Evolutionary conservation across 2,329 filamentous ascomycete genomes (phyloP).

Genomic region (Colletotrichum siamense): DNA sequence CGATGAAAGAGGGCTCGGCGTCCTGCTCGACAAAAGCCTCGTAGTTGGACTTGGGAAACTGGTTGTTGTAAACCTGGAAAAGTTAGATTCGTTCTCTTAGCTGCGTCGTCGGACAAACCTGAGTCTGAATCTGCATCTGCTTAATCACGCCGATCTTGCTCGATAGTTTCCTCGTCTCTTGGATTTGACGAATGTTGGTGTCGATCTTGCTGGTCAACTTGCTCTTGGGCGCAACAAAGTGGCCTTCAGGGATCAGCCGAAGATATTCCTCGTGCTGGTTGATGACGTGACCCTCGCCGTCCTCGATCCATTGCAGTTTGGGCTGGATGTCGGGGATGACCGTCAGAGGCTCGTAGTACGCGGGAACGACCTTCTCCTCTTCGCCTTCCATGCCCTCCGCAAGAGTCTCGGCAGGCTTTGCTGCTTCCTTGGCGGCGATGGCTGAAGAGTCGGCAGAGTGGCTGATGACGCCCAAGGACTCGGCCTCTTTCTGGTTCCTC

Average conservation of each 20-base stretch:
- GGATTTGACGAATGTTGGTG: constrained; percentile 91
- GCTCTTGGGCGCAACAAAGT: constrained; percentile 78
- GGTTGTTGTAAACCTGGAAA: constrained; percentile 89
- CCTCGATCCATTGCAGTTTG: constrained; percentile 85
- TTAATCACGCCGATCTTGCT: constrained; percentile 98
- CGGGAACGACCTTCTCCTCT: constrained; percentile 83
- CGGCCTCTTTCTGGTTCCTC: constrained; percentile 76
- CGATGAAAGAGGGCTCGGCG: constrained; percentile 86
- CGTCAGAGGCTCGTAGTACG: constrained; percentile 91
- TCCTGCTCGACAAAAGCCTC: constrained; percentile 89
- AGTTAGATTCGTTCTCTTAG: not conserved
- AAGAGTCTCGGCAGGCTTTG: constrained; percentile 72
- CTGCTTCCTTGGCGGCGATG: constrained; percentile 52
- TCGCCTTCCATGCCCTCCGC: constrained; percentile 95
- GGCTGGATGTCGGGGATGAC: constrained; percentile 84
- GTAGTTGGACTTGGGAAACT: constrained; percentile 95
- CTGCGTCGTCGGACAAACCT: constrained; percentile 61
- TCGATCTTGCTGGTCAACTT: constrained; percentile 81
- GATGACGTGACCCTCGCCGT: constrained; percentile 86
- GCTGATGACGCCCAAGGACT: constrained; percentile 49
- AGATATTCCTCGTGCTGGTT: constrained; percentile 88
- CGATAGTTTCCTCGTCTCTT: constrained; percentile 94
- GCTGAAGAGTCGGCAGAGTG: constrained; percentile 47
- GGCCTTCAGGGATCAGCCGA: constrained; percentile 74
- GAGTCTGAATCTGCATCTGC: constrained; percentile 98